Percentiles rank a stretch among this genome's conserved stretches.
These are phyloP conservation scores for Coleophoma cylindrospora DNA, from an alignment of 2,329 filamentous ascomycete species.

Conservation along the genomic window DNA sequence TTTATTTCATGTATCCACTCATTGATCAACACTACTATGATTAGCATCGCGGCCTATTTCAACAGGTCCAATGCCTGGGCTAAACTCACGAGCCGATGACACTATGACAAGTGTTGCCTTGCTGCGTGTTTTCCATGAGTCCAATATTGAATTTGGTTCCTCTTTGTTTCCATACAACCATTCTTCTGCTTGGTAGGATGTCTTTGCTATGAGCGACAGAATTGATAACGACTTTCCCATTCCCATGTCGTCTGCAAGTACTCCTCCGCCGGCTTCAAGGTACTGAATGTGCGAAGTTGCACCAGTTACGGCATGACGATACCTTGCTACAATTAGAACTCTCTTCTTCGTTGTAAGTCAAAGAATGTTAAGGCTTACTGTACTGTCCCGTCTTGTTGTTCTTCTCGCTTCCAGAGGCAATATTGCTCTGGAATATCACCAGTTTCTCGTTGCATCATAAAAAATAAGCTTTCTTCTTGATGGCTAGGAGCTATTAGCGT, in stretches of 20 bases:
- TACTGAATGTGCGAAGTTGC: slow-evolving; percentile 51
- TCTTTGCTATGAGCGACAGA: slow-evolving; percentile 38
- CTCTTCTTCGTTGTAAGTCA: slow-evolving; percentile 25
- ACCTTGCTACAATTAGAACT: slow-evolving; percentile 33
- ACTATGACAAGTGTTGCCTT: slow-evolving; percentile 40
- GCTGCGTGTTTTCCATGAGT: slow-evolving; percentile 10
- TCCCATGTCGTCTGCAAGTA: slow-evolving; percentile 53
- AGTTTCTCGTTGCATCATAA: slow-evolving; percentile 34
- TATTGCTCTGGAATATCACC: slow-evolving; percentile 26
- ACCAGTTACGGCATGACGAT: slow-evolving; percentile 78
- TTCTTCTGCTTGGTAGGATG: slow-evolving; percentile 27
- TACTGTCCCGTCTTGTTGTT: slow-evolving; percentile 15
- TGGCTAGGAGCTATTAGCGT: slow-evolving; percentile 30
- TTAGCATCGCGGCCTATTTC: neutral
- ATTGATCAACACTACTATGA: neutral
- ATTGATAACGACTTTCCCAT: slow-evolving; percentile 48
- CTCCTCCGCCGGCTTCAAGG: slow-evolving; percentile 54
- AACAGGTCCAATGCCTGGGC: neutral
- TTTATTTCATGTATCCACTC: neutral
- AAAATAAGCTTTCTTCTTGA: slow-evolving; percentile 31
- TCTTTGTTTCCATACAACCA: slow-evolving; percentile 6
- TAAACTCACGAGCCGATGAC: slow-evolving; percentile 33
- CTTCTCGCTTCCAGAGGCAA: slow-evolving; percentile 31
- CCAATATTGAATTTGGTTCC: neutral
- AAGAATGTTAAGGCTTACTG: slow-evolving; percentile 28